Evolutionary conservation across 768 basidiomycete species (phyloP), one percentile per base, ranked within the genome.

Genomic region (Rhodotorula graminis): DNA sequence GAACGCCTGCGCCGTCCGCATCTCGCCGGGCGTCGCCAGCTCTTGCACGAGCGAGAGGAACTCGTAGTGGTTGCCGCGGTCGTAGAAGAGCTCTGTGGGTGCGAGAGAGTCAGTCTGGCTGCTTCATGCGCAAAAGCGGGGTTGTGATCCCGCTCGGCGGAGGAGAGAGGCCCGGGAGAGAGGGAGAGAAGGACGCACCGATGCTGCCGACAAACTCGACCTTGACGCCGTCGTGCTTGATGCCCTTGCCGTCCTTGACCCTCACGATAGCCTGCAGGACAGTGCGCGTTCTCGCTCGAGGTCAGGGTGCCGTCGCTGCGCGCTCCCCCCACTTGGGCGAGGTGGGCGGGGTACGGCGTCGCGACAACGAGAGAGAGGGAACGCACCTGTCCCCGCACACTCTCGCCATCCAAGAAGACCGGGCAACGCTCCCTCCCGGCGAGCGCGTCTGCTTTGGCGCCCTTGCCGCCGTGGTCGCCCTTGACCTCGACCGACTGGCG

Each of bases 151-250:
- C n/a, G n/a, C n/a, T n/a, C n/a, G n/a, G n/a, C n/a, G n/a, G n/a
- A n/a, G n/a, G n/a, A n/a, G n/a, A n/a, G n/a, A n/a, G n/a, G n/a
- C n/a, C n/a, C 37, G 37, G 37, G 37, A 37, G 37, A 18, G 15
- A 10, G 8, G 2, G 25, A 23, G 50, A 25, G 50, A 4, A 25
- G 25, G 11, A 59, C 60, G 55, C 74, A 90, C 95, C 95, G 79
- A 97, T 98, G 78, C 89, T 92, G 44, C 96, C 93, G 40, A 93
- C 90, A 79, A 99, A 94, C 82, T 98, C 94, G 57, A 99, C 91
- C 82, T 97, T 93, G 81, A 99, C 93, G 6, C 95, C 95, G 47
- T 98, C 94, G 79, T 98, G 96, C 29, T 89, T 85, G 72, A 95
- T 84, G 81, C 89, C 92, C 87, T 96, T 97, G 31, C 95, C 95